Evolutionary conservation across 495 filamentous ascomycete genomes (phyloP).

Genomic region (Xylaria intraflava): DNA sequence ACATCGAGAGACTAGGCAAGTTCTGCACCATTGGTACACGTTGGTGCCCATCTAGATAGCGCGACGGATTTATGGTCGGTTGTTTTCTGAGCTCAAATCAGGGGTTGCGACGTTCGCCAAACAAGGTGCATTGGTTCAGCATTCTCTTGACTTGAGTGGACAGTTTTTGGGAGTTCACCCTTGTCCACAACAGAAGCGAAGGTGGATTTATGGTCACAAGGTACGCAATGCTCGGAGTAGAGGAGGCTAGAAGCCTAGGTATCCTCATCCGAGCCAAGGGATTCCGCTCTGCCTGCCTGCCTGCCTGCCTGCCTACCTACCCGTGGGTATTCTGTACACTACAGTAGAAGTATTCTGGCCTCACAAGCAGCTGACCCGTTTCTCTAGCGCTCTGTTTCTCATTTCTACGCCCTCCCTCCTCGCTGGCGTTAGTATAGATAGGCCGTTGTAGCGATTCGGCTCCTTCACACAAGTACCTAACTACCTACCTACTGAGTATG

Average conservation of each 20-base stretch:
- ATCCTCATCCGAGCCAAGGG: background rate
- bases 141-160: background rate
- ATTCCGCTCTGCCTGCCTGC: too few relatives aligned
- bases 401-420: too few relatives aligned
- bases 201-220: constrained; percentile 13
- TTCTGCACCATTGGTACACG: too few relatives aligned
- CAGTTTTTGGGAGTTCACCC: background rate
- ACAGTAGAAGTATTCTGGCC: too few relatives aligned
- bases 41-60: too few relatives aligned
- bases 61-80: background rate
- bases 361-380: too few relatives aligned
- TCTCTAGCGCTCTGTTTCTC: too few relatives aligned
- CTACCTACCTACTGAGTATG: background rate
- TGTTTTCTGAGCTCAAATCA: background rate
- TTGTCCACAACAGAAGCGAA: background rate
- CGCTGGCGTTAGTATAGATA: too few relatives aligned
- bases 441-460: too few relatives aligned
- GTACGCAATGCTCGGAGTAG: constrained; percentile 3
- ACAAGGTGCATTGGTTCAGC: constrained; percentile 5
- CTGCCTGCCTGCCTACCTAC: too few relatives aligned
- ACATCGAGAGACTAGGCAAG: too few relatives aligned
- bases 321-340: too few relatives aligned
- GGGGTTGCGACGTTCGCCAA: constrained; percentile 3
- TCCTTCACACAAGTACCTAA: background rate
- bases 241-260: background rate